Evolutionary conservation across 2,329 filamentous ascomycete genomes (phyloP).

Genomic region (Elsinoe batatas): DNA sequence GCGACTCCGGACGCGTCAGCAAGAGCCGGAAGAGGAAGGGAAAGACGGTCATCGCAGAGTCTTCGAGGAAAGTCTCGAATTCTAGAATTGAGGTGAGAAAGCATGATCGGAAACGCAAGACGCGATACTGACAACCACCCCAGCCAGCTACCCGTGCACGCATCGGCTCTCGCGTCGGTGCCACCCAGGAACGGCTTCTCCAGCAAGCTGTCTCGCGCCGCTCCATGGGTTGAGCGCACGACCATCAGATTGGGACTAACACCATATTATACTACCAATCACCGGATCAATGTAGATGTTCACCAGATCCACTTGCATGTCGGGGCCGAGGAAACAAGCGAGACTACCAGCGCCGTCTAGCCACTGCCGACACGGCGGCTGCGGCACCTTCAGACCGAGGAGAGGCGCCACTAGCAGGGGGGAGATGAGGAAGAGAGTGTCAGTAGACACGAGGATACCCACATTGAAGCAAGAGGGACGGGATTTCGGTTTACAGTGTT

Average conservation of each 20-base stretch:
- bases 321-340: not conserved
- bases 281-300: not conserved
- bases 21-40: constrained; percentile 14
- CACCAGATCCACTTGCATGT: not conserved
- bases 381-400: too few species aligned
- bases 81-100: not conserved
- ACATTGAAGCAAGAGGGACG: not conserved
- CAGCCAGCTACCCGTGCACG: not conserved
- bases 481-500: not conserved
- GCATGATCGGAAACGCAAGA: not conserved
- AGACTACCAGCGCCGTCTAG: not conserved
- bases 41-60: not conserved
- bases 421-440: not conserved
- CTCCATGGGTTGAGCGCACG: not conserved
- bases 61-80: not conserved
- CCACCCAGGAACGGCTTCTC: not conserved
- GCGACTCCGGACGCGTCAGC: not conserved
- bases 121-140: not conserved
- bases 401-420: too few species aligned
- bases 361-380: too few species aligned
- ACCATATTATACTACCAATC: not conserved
- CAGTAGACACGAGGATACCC: not conserved
- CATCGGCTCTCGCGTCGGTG: not conserved
- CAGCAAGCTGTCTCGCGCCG: not conserved
- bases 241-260: not conserved